Evolutionary conservation across 371 early-diverging fungal species (phyloP), one percentile per base, ranked within the genome.

Genomic region (Synchytrium microbalum): DNA sequence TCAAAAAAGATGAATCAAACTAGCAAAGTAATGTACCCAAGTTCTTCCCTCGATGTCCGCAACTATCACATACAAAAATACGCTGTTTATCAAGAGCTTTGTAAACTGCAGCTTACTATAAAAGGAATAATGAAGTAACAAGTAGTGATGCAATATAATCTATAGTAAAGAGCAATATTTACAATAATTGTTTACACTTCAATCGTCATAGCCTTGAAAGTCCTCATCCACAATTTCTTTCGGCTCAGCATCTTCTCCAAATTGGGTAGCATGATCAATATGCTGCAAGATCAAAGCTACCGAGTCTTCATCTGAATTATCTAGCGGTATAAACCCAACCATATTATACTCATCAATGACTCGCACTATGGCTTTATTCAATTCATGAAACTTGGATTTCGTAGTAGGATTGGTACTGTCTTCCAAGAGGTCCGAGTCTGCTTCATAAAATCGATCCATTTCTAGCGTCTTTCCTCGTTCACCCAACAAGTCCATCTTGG

Each of bases 171-270:
- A n/a, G n/a, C n/a, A n/a, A n/a, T n/a, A n/a, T n/a, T n/a, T n/a
- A n/a, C n/a, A n/a, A n/a, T n/a, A 38, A 38, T 38, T 10, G 46
- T 19, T 5, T 10, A 38, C 5, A 38, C 19, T 38, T 38, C 46
- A 10, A 19, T 38, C 19, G 46, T 10, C 46, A 38, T 38, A 38
- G 46, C 46, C 5, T 38, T 38, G 46, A 38, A 38, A 10, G 19
- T 38, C 46, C 5, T 38, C 19, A 31, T 59, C 62, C 63, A 66
- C 53, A 2, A 64, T 65, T 69, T 87, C 93, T 76, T 88, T 89
- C 26, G 95, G 94, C 67, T 98, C 98, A 33, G 86, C 76, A 73
- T 95, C 98, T 78, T 99, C 99, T 31, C 93, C 96, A 75, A 89
- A 95, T 75, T 99, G 98, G 56, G 96, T 86, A 0, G 96, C 92